Conservation (phyloP, 2,329 filamentous ascomycete species). For the Onygena corvina region DNA sequence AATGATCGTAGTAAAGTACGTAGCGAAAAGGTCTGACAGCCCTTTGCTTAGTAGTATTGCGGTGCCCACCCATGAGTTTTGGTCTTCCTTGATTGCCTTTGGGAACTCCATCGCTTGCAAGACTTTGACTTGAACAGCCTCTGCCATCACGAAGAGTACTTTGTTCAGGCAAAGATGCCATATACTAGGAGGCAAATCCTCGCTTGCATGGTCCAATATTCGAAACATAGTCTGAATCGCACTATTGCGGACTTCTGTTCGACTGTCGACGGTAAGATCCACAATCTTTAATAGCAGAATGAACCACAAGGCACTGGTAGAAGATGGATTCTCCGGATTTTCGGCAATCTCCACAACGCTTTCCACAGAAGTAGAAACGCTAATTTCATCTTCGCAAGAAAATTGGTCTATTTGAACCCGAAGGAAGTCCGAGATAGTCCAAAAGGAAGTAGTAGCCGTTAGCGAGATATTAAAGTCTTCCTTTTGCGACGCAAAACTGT, state of each 20-base stretch:
- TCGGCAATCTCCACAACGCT: constrained; percentile 48
- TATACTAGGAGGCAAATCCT: constrained; percentile 61
- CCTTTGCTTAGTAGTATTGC: constrained; percentile 62
- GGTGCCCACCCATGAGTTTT: constrained; percentile 57
- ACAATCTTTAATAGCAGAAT: constrained; percentile 31
- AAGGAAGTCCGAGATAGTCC: constrained; percentile 85
- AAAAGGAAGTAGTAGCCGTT: constrained; percentile 90
- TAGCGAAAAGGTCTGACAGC: constrained; percentile 59
- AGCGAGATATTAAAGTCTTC: constrained; percentile 92
- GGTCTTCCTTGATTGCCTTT: constrained; percentile 11
- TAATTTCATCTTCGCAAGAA: constrained; percentile 28
- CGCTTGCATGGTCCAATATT: constrained; percentile 84
- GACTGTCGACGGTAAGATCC: constrained; percentile 30
- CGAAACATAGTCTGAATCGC: constrained; percentile 82
- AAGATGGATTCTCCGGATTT: constrained; percentile 47
- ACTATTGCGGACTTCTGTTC: constrained; percentile 38
- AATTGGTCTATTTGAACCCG: constrained; percentile 38
- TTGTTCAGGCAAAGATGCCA: constrained; percentile 75
- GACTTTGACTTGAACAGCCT: constrained; percentile 50
- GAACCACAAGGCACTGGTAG: constrained; percentile 31
- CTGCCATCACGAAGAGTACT: constrained; percentile 67
- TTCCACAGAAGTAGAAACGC: constrained; percentile 43
- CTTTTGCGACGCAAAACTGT: constrained; percentile 76
- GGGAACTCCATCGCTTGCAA: constrained; percentile 17
- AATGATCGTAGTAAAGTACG: constrained; percentile 62